A percentile compares a stretch with the other conserved stretches of the same genome.
Evolutionary conservation across 108 stramenopile genomes (phyloP).

Genomic region (Aureococcus anophagefferens): DNA sequence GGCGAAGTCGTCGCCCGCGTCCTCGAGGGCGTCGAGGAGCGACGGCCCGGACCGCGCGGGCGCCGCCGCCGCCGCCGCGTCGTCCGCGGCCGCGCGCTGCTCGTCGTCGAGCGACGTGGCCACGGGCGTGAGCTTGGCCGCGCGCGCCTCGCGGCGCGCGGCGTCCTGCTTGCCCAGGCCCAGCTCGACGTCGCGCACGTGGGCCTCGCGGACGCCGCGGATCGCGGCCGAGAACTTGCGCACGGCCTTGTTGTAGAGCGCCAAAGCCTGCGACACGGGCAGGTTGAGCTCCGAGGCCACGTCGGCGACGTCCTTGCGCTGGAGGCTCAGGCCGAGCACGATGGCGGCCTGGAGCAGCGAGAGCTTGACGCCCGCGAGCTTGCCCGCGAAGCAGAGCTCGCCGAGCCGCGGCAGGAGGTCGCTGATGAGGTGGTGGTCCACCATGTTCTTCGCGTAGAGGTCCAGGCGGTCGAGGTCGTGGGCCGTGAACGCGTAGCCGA

Average conservation of each 20-base stretch:
- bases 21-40: no score
- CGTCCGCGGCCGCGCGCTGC: no score
- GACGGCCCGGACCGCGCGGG: no score
- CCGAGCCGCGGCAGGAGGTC: slow-evolving; percentile 82
- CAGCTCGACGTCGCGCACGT: slow-evolving; percentile 54
- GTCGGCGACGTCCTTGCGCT: slow-evolving; percentile 65
- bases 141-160: no score
- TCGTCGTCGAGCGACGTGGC: no score
- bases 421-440: slow-evolving; percentile 93
- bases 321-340: slow-evolving; percentile 75
- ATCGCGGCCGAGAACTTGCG: slow-evolving; percentile 74
- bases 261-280: slow-evolving; percentile 77
- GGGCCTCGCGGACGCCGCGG: slow-evolving; percentile 57
- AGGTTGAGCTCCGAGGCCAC: slow-evolving; percentile 67
- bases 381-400: slow-evolving; percentile 77
- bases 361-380: slow-evolving; percentile 41
- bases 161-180: slow-evolving; percentile 9
- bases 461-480: slow-evolving; percentile 95
- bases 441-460: slow-evolving; percentile 88
- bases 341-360: slow-evolving; percentile 79
- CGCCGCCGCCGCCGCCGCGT: no score
- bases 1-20: no score
- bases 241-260: slow-evolving; percentile 92
- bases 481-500: slow-evolving; percentile 66
- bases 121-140: no score